Conservation (phyloP, 345 rosid species). For the Citrus cavaleriei region DNA sequence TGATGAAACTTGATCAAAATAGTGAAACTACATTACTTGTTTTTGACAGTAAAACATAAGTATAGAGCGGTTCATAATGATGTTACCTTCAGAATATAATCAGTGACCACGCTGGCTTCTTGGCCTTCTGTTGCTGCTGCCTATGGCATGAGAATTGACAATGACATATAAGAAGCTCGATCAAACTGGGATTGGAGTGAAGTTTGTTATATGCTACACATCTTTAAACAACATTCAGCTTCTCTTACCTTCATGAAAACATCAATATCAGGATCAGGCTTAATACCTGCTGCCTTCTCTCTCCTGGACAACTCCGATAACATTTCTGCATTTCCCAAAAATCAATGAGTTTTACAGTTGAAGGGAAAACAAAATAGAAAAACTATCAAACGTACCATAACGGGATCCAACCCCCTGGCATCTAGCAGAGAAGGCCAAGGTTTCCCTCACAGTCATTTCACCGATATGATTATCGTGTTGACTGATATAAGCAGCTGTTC, state of each 20-base stretch:
- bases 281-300: slow-evolving; percentile 67
- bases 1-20: background rate
- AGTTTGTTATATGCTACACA: background rate
- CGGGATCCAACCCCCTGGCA: slow-evolving; percentile 69
- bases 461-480: slow-evolving; percentile 73
- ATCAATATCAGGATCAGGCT: slow-evolving; percentile 76
- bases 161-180: background rate
- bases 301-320: slow-evolving; percentile 62
- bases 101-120: slow-evolving; percentile 44
- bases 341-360: background rate
- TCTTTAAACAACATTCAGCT: background rate
- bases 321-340: slow-evolving; percentile 37
- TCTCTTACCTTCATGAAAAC: slow-evolving; percentile 61
- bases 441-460: slow-evolving; percentile 81
- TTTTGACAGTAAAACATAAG: background rate
- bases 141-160: slow-evolving; percentile 16
- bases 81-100: slow-evolving; percentile 53
- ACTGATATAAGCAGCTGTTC: slow-evolving; percentile 54
- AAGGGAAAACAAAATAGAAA: background rate
- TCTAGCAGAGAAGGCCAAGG: slow-evolving; percentile 73
- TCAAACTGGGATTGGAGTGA: background rate
- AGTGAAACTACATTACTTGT: background rate
- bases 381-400: slow-evolving; percentile 31
- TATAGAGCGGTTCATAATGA: background rate
- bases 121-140: slow-evolving; percentile 43